Evolutionary conservation across 257 asterid species (phyloP).

Genomic region (Leptodermis oblonga): DNA sequence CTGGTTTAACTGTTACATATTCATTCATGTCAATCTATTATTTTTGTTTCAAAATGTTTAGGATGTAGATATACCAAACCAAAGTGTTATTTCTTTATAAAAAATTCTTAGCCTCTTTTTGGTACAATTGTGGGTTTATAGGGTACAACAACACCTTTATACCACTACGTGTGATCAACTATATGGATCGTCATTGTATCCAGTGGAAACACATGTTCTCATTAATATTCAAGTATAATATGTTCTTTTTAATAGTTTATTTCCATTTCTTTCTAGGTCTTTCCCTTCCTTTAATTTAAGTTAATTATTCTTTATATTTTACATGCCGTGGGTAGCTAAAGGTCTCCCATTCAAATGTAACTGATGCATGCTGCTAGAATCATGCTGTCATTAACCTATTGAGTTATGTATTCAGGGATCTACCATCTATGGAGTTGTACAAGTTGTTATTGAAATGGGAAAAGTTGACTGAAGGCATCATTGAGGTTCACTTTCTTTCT

Average conservation of each 20-base stretch:
- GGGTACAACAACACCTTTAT: neutral
- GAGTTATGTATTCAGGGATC: slow-evolving; percentile 47
- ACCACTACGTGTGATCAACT: neutral
- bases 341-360: neutral
- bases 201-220: neutral
- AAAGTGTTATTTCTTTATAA: neutral
- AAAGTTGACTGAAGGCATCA: slow-evolving; percentile 42
- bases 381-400: neutral
- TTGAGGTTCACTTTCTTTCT: slow-evolving; percentile 47
- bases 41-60: neutral
- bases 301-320: neutral
- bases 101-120: neutral
- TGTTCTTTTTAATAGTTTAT: no score
- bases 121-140: neutral
- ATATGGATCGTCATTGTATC: neutral
- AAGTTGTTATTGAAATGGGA: slow-evolving; percentile 73
- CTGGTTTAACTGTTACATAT: neutral
- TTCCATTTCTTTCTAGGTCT: neutral
- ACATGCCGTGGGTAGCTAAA: neutral
- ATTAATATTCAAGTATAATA: no score
- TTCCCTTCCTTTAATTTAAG: neutral
- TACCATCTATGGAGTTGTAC: slow-evolving; percentile 48
- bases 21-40: neutral
- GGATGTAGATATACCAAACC: neutral
- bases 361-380: neutral